Base-by-base conservation (phyloP, 768 basidiomycete species). In the Leccinellum luteum region DNA sequence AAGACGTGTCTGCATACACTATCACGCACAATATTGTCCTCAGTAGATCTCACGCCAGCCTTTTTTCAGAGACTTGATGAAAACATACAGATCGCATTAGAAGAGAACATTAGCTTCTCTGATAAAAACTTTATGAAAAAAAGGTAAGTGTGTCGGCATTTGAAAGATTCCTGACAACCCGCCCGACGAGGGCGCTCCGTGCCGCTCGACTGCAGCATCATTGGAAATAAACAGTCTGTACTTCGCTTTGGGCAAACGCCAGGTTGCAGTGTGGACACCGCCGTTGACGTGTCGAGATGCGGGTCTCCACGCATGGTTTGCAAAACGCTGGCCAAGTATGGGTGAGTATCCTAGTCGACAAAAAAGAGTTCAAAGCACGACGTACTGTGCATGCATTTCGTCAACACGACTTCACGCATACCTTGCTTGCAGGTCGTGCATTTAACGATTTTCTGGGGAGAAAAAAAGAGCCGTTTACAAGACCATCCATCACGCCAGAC, bases 341-440 rank as follows among this genome's bases (percentile, higher is more conserved):
- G 15, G 31, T 57, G 48, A 59, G 48, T 5, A 31, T 15, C 27
- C n/a, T 13, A 25, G 14, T 12, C 7, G 3, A n/a, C 17, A 31
- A 10, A 4, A 30, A 8, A 23, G 12, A 17, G 19, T 50, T 23
- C 3, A 48, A 31, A 28, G 15, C 43, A 8, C 10, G 21, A 84
- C 92, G 61, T 69, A 94, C 93, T 91, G 69, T 96, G 94, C 83
- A 90, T 86, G 78, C 94, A 96, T 70, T 92, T 94, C 32, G 85
- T 88, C 59, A 96, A 81, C 38, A 93, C 83, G 4, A 88, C 87
- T 49, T 85, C 83, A 19, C 93, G 87, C 75, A 94, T 86, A 58
- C 84, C 80, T 56, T 80, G 79, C 53, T 84, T 83, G 75, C 96
- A 98, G 6, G 90, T 94, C 13, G 91, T 90, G 70, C 96, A 98